These are phyloP conservation scores for Lophium mytilinum DNA, from an alignment of 495 filamentous ascomycete species.

Conservation along the genomic window DNA sequence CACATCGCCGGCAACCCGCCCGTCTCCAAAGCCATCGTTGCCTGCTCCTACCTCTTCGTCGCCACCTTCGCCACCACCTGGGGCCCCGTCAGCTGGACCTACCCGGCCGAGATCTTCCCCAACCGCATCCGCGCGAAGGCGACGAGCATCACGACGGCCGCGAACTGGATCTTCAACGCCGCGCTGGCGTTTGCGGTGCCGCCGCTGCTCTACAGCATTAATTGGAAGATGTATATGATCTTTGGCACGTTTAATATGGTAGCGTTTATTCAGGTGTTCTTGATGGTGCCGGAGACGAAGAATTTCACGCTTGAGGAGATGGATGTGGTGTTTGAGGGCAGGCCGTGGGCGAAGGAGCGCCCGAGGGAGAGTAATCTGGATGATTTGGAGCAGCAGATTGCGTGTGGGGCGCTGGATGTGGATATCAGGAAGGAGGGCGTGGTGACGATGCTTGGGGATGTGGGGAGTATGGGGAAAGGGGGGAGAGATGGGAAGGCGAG, in stretches of 20 bases:
- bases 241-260: conserved; percentile 40
- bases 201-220: conserved; percentile 40
- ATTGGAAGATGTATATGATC: conserved; percentile 45
- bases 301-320: conserved; percentile 31
- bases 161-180: conserved; percentile 49
- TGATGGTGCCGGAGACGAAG: conserved; percentile 47
- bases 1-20: background rate
- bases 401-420: conserved; percentile 3
- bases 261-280: conserved; percentile 52
- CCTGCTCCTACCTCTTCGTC: conserved; percentile 55
- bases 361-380: conserved; percentile 12
- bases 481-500: too few relatives aligned
- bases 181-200: conserved; percentile 42
- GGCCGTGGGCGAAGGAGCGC: conserved; percentile 14
- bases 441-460: background rate
- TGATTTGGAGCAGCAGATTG: conserved; percentile 18
- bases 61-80: conserved; percentile 50
- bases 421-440: background rate
- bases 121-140: conserved; percentile 55
- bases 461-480: background rate
- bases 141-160: conserved; percentile 51
- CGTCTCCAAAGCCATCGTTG: conserved; percentile 45
- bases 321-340: conserved; percentile 20
- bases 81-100: conserved; percentile 52
- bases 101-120: conserved; percentile 58